Percentiles rank a stretch among this genome's conserved stretches.
Evolutionary conservation across 352 stramenopile genomes (phyloP).

Genomic region (Globisporangium yorkense): DNA sequence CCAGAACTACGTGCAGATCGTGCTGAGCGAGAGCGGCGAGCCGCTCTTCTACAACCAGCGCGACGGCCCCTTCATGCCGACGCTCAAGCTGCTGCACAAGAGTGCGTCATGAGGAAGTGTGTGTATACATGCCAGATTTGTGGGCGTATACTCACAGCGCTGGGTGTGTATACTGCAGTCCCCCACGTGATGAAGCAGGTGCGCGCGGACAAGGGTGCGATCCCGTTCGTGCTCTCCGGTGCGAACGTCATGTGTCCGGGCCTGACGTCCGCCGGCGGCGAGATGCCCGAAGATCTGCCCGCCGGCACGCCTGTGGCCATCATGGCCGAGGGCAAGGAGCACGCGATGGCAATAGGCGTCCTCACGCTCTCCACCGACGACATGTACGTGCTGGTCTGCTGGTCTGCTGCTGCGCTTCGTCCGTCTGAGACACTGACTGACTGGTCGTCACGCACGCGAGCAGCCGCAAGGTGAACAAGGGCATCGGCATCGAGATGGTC

Average conservation of each 20-base stretch:
- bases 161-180: conserved; percentile 24
- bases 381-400: conserved; percentile 66
- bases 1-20: conserved; percentile 87
- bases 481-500: conserved; percentile 94
- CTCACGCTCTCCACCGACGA: conserved; percentile 95
- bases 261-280: conserved; percentile 92
- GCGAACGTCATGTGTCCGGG: conserved; percentile 99
- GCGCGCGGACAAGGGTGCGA: conserved; percentile 96
- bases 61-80: conserved; percentile 96
- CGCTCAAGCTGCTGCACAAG: conserved; percentile 94
- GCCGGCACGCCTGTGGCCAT: conserved; percentile 89
- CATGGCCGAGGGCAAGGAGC: conserved; percentile 97
- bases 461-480: conserved; percentile 94
- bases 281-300: conserved; percentile 88
- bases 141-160: neutral
- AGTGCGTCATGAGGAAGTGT: conserved; percentile 26
- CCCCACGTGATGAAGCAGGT: conserved; percentile 92
- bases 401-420: neutral
- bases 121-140: neutral
- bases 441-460: no score
- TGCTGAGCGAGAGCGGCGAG: conserved; percentile 80
- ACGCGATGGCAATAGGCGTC: conserved; percentile 95
- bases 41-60: conserved; percentile 96
- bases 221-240: conserved; percentile 96
- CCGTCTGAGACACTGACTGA: neutral